Percentiles rank a stretch among this genome's conserved stretches.
Conservation (phyloP, 2,329 filamentous ascomycete genomes). For the Botrytis byssoidea region DNA sequence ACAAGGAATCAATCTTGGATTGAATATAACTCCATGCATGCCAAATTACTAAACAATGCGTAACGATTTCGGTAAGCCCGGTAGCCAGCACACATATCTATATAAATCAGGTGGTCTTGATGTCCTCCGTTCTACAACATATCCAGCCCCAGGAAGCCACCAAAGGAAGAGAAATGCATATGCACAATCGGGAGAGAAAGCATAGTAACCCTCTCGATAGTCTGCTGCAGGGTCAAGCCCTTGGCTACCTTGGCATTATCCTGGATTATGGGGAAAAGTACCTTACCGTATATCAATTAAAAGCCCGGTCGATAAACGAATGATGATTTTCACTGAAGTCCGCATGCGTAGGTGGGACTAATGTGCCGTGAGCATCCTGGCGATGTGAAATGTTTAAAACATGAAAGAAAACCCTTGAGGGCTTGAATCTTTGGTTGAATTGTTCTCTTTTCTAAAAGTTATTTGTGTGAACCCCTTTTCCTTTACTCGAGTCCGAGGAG, state of each 20-base stretch:
- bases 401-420: not conserved
- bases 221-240: conserved; percentile 7
- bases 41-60: not conserved
- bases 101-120: not conserved
- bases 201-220: not conserved
- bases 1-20: not conserved
- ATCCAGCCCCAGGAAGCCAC: not conserved
- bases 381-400: not conserved
- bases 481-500: not conserved
- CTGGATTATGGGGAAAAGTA: conserved; percentile 15
- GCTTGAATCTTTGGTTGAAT: not conserved
- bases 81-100: not conserved
- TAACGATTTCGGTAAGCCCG: not conserved
- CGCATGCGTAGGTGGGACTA: conserved; percentile 13
- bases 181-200: not conserved
- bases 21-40: not conserved
- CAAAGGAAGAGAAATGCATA: not conserved
- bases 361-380: not conserved
- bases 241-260: conserved; percentile 13
- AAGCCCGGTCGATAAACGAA: not conserved
- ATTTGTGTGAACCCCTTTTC: not conserved
- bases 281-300: not conserved
- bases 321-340: not conserved
- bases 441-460: not conserved
- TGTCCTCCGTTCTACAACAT: not conserved